These are phyloP conservation scores for Trichoderma oligosporum DNA, from an alignment of 2,329 filamentous ascomycete genomes.

Conservation along the genomic window DNA sequence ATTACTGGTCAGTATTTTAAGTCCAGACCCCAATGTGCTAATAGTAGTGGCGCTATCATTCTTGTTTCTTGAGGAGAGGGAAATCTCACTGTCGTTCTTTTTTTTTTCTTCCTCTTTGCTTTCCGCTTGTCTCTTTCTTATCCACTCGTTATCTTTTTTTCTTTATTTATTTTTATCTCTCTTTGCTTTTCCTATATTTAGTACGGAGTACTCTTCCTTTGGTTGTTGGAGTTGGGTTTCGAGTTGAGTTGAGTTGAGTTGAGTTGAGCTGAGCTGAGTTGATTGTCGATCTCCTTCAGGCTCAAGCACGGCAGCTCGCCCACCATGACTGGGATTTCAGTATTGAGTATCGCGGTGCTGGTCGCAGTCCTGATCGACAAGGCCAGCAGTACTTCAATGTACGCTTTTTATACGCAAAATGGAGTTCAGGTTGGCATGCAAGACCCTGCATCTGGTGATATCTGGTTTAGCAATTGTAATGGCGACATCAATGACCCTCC, in stretches of 20 bases:
- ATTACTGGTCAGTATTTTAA: too few relatives aligned
- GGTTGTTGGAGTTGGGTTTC: too few relatives aligned
- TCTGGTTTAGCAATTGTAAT: slow-evolving; percentile 7
- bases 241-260: too few relatives aligned
- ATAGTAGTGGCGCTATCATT: too few relatives aligned
- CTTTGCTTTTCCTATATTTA: not conserved
- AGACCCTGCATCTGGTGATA: not conserved
- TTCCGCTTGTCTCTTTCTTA: too few relatives aligned
- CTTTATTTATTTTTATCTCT: not conserved
- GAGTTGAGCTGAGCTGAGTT: too few relatives aligned
- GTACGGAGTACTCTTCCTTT: too few relatives aligned
- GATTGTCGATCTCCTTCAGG: not conserved
- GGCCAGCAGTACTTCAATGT: slow-evolving; percentile 1
- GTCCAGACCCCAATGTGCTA: too few relatives aligned
- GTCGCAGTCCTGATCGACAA: not conserved
- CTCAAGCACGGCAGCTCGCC: not conserved
- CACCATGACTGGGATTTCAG: not conserved
- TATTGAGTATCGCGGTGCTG: not conserved
- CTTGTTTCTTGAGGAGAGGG: too few relatives aligned
- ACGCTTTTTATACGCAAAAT: not conserved
- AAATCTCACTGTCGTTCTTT: not conserved
- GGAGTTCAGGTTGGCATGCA: slow-evolving; percentile 11
- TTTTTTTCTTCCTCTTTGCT: not conserved
- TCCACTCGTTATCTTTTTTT: not conserved
- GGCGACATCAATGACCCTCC: not conserved